Percentiles rank a stretch among this genome's conserved stretches.
Evolutionary conservation across 108 stramenopile genomes (phyloP).

Genomic region (Nannochloropsis oceanica): DNA sequence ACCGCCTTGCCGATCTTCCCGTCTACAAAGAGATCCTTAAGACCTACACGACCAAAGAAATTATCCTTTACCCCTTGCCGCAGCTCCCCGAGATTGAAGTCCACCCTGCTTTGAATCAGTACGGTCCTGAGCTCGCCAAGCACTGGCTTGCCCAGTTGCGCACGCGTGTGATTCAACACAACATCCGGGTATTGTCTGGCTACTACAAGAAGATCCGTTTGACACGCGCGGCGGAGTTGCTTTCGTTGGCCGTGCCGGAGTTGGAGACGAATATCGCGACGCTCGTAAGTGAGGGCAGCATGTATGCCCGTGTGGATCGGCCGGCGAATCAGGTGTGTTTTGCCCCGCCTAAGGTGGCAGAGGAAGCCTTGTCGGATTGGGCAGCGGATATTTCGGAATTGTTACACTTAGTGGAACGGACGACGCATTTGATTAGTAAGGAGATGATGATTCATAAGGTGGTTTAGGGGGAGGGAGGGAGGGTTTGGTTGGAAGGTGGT

Average conservation of each 20-base stretch:
- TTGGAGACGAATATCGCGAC: slow-evolving; percentile 59
- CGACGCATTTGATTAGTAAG: slow-evolving; percentile 90
- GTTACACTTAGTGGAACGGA: slow-evolving; percentile 77
- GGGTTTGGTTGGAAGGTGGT: not conserved
- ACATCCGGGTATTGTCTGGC: slow-evolving; percentile 62
- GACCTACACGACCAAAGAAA: slow-evolving; percentile 58
- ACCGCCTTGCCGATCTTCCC: slow-evolving; percentile 19
- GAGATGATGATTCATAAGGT: slow-evolving; percentile 54
- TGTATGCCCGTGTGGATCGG: slow-evolving; percentile 47
- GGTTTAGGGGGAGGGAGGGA: not conserved
- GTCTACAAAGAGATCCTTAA: slow-evolving; percentile 19
- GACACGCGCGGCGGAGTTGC: slow-evolving; percentile 63
- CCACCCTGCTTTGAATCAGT: slow-evolving; percentile 43
- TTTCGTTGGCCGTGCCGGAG: slow-evolving; percentile 50
- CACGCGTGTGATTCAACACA: slow-evolving; percentile 87
- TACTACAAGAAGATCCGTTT: slow-evolving; percentile 82
- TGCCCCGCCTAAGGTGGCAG: slow-evolving; percentile 46
- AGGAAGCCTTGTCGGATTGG: slow-evolving; percentile 82
- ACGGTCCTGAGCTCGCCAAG: slow-evolving; percentile 40
- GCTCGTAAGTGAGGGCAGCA: slow-evolving; percentile 65
- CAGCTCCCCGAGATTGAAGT: slow-evolving; percentile 57
- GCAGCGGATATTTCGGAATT: slow-evolving; percentile 72
- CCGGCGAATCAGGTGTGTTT: slow-evolving; percentile 46
- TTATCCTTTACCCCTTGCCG: slow-evolving; percentile 68
- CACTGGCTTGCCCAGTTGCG: slow-evolving; percentile 46